Evolutionary conservation across 805 yeast genomes (phyloP).

Genomic region (Cyberlindnera euphorbiiphila): DNA sequence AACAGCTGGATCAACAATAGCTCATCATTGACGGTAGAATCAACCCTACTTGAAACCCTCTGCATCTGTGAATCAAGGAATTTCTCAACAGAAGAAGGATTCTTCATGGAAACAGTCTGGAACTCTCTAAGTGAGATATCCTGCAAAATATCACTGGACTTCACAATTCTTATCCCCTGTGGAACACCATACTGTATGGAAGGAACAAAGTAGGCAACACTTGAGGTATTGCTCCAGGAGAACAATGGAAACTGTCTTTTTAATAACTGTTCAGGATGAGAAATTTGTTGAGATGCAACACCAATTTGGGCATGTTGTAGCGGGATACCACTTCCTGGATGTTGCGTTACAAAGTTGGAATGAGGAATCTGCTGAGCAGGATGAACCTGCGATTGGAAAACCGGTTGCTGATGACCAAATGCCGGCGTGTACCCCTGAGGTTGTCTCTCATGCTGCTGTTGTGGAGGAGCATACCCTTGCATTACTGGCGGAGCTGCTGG

Average conservation of each 20-base stretch:
- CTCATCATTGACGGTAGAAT: constrained; percentile 56
- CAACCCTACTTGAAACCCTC: constrained; percentile 4
- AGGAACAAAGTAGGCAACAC: constrained; percentile 40
- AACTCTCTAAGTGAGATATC: constrained; percentile 32
- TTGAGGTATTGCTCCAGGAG: constrained; percentile 53
- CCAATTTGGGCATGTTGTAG: too few species aligned
- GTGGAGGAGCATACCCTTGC: not conserved
- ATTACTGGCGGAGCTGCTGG: constrained; percentile 2
- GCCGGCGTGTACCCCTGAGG: constrained; percentile 6
- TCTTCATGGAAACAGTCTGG: constrained; percentile 31
- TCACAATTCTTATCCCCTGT: constrained; percentile 35
- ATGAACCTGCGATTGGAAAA: too few species aligned
- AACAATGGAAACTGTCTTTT: constrained; percentile 73
- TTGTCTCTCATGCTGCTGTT: not conserved
- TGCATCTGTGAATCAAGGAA: constrained; percentile 25
- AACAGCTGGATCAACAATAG: constrained; percentile 51
- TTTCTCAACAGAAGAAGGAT: constrained; percentile 26
- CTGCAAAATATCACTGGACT: constrained; percentile 32
- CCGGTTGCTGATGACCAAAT: constrained; percentile 8
- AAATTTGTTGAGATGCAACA: not conserved
- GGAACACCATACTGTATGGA: constrained; percentile 30
- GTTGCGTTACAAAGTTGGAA: too few species aligned
- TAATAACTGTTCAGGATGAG: constrained; percentile 38
- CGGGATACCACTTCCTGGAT: too few species aligned
- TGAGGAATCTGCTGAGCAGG: not conserved